Conservation (phyloP, 768 basidiomycete genomes). For the Russula lepida region DNA sequence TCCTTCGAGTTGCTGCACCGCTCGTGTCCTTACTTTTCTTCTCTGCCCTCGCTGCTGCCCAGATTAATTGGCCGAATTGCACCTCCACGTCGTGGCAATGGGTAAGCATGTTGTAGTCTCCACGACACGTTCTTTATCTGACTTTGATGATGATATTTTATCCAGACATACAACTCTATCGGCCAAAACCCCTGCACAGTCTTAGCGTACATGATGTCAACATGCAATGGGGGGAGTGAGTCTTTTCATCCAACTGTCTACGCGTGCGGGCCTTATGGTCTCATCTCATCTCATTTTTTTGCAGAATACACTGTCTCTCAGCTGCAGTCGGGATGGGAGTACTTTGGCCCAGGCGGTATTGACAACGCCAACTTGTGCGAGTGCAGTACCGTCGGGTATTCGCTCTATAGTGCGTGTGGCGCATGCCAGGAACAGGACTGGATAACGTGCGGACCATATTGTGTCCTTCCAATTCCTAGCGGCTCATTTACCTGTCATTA, state of each 20-base stretch:
- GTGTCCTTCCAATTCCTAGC: neutral
- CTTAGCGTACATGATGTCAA: neutral
- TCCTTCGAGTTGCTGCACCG: neutral
- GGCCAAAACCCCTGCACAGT: neutral
- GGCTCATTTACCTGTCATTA: neutral
- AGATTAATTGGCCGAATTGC: neutral
- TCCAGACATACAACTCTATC: neutral
- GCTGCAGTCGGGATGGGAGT: neutral
- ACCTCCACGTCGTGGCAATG: neutral
- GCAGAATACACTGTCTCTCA: neutral
- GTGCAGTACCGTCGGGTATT: conserved; percentile 1
- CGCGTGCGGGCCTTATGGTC: neutral
- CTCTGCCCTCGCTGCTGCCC: neutral
- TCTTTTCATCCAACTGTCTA: too few species aligned
- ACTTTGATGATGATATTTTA: neutral
- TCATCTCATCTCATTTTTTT: neutral
- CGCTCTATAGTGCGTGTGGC: neutral
- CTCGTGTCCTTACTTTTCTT: neutral
- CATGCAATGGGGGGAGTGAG: neutral
- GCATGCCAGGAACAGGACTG: neutral
- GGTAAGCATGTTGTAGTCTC: neutral
- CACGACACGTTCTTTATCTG: neutral
- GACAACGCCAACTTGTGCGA: neutral
- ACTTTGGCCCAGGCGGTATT: neutral
- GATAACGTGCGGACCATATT: neutral